phyloP scores from a whole-genome alignment of 257 asterid genomes.

The Salvia hispanica region DNA sequence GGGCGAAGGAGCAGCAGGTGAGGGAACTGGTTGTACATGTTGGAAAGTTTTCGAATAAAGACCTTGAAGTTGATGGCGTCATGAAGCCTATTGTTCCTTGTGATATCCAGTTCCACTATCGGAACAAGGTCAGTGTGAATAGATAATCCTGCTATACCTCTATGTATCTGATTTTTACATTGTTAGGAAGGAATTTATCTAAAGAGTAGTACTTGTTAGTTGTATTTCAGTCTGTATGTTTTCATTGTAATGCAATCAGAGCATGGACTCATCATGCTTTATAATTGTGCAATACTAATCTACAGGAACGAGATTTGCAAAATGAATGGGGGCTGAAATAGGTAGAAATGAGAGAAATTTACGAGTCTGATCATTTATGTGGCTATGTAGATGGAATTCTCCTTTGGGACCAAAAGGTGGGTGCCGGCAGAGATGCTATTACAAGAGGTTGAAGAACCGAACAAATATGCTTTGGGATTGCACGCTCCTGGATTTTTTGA shows the following conservation, averaged over 20 bases:
- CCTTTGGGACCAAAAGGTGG: conserved; percentile 87
- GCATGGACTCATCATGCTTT: conserved; percentile 1
- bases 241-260: background rate
- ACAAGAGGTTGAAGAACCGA: conserved; percentile 48
- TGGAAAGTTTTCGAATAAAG: conserved; percentile 66
- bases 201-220: background rate
- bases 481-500: conserved; percentile 96
- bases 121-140: conserved; percentile 73
- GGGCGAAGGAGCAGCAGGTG: conserved; percentile 89
- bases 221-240: conserved; percentile 1
- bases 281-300: conserved; percentile 8
- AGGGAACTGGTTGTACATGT: conserved; percentile 71
- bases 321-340: conserved; percentile 1
- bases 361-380: conserved; percentile 20
- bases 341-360: conserved; percentile 4
- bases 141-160: conserved; percentile 14
- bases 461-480: conserved; percentile 75
- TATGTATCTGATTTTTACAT: conserved; percentile 10
- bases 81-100: conserved; percentile 93
- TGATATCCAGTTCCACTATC: conserved; percentile 78
- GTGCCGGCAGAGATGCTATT: conserved; percentile 65
- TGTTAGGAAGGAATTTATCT: conserved; percentile 24
- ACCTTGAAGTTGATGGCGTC: conserved; percentile 48
- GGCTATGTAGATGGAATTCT: conserved; percentile 85
- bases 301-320: conserved; percentile 17